Base-by-base conservation (phyloP, 192 early-diverging fungal genomes). In the Fimicolochytrium jonesii region DNA sequence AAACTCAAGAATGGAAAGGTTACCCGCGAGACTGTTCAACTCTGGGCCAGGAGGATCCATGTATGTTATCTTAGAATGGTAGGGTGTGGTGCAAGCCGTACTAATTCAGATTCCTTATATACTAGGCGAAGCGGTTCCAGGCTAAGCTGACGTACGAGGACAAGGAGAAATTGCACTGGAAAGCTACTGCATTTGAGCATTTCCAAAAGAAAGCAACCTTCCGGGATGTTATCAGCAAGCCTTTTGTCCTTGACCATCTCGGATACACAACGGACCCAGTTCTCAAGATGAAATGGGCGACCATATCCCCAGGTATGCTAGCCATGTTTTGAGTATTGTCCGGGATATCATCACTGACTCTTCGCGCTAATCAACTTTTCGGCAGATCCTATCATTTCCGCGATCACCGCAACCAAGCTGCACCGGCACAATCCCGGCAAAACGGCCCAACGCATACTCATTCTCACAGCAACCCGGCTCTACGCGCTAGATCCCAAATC, bases 391-490 rank as follows among this genome's bases (percentile, higher is more conserved):
- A 20, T 62, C 11, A 17, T 55, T 13, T 36, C 23, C 1, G 60
- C 60, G 3, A 18, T 62, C 11, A 13, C 60, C 15, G 45, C n/a
- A 17, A 28, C 4, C 53, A 62, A 62, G 33, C 31, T 59, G 15
- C 46, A 62, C 35, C 46, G 60, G 11, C 20, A 13, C 13, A 55
- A 62, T 56, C 60, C 60, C 4, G 20, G n/a, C 11, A 62, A 50
- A 31, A 13, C 20, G 3, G 48, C 35, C 13, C 20, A 54, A 18
- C 51, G 60, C 4, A 3, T 58, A 10, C 9, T 62, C 10, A 28
- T 58, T 35, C 51, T 62, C 13, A 62, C 60, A 1, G 15, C 56
- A 1, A 15, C 35, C 2, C 36, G 20, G 15, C 4, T 59, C 11
- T 46, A 59, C 29, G 15, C 29, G 5, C 36, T 59, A 10, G 56